Evolutionary conservation across 257 asterid genomes (phyloP), one percentile per base, ranked within the genome.

Genomic region (Petunia axillaris): DNA sequence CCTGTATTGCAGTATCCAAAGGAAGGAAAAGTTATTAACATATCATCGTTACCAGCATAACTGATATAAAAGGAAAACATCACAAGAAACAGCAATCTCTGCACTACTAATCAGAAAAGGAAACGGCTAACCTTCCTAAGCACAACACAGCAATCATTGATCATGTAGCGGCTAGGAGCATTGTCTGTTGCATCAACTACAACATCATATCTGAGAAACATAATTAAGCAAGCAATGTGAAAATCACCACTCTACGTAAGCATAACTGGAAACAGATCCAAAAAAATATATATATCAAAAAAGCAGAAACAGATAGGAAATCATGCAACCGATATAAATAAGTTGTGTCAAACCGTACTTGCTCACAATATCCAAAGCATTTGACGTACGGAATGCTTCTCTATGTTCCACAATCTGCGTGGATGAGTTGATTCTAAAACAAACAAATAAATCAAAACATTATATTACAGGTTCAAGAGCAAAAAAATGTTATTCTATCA

Each of bases 151-250:
- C 98, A 94, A 86, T 96, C 99, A 13, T 79, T 94, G 89, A 96
- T 96, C 99, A 96, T 89, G 87, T 96, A 96, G 76, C 99, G 97
- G 81, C 98, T 94, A 50, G 97, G 98, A 80, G 84, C 98, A 82
- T 96, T 96, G 81, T 96, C 99, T 15, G 99, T 96, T 67, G 98
- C 98, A 91, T 96, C 99, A 75, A 96, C 87, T 39, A 94, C 99
- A 79, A 94, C 83, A 76, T 94, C 98, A 85, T 96, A 96, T 89
- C 99, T 96, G 82, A 77, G 52, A 82, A 46, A 73, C 38, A 80
- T 38, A 41, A 36, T 62, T 58, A 81, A 81, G 73, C 81, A 81
- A 40, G 83, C 79, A 84, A 74, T 79, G 76, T 76, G 75, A 44
- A 80, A 55, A 78, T 52, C 53, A 53, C 80, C 64, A 2, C 76